A percentile compares a stretch with the other conserved stretches of the same genome.
Evolutionary conservation across 2,329 filamentous ascomycete species (phyloP).

Genomic region (Aulographum hederae): DNA sequence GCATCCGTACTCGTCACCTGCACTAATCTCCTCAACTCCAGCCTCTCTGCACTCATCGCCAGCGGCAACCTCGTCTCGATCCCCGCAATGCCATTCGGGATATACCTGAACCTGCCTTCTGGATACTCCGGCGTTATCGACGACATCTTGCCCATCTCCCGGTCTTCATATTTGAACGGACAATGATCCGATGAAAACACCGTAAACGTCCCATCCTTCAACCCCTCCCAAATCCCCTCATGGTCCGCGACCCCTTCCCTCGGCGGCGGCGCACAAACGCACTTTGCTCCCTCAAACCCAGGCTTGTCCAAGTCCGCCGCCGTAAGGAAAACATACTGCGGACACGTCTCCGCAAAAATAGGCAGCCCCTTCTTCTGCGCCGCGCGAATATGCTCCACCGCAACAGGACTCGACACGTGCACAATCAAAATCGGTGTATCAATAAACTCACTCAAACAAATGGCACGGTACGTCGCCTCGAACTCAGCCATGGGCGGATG

Average conservation of each 20-base stretch:
- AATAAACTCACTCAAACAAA: slow-evolving; percentile 30
- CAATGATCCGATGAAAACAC: slow-evolving; percentile 32
- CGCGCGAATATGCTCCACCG: slow-evolving; percentile 26
- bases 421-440: slow-evolving; percentile 35
- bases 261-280: slow-evolving; percentile 35
- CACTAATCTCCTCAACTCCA: slow-evolving; percentile 32
- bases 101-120: slow-evolving; percentile 31
- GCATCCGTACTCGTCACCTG: slow-evolving; percentile 36
- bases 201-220: slow-evolving; percentile 34
- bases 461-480: slow-evolving; percentile 35
- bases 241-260: slow-evolving; percentile 28
- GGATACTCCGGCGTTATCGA: slow-evolving; percentile 25
- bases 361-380: slow-evolving; percentile 32
- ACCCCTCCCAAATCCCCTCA: slow-evolving; percentile 31
- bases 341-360: slow-evolving; percentile 36
- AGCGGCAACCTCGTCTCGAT: slow-evolving; percentile 38
- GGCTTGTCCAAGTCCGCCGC: slow-evolving; percentile 29
- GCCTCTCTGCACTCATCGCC: slow-evolving; percentile 19
- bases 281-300: slow-evolving; percentile 37
- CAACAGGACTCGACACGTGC: slow-evolving; percentile 30
- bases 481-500: slow-evolving; percentile 31
- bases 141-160: slow-evolving; percentile 28
- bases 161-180: slow-evolving; percentile 31
- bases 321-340: slow-evolving; percentile 37
- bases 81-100: slow-evolving; percentile 40